Percentiles rank a stretch among this genome's conserved stretches.
These are phyloP conservation scores for Ogataea siamensis DNA, from an alignment of 805 yeast genomes.

Conservation along the genomic window DNA sequence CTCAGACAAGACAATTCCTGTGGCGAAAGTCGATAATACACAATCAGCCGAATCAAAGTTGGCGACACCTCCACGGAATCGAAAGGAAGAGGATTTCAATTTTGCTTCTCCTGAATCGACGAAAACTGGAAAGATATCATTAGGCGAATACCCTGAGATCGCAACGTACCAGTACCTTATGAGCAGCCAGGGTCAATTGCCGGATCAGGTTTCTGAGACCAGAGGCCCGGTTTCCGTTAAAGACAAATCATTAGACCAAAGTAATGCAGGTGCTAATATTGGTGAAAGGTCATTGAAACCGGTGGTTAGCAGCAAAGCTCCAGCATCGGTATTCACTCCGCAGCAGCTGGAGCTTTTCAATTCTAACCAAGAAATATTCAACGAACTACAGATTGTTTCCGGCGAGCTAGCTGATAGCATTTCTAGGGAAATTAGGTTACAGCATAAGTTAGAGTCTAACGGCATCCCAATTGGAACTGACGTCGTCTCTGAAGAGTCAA, in stretches of 20 bases:
- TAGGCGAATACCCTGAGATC: constrained; percentile 5
- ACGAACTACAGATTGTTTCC: constrained; percentile 66
- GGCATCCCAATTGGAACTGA: constrained; percentile 26
- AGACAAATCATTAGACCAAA: too few species aligned
- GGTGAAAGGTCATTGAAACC: neutral
- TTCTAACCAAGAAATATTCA: constrained; percentile 55
- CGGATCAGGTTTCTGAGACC: neutral
- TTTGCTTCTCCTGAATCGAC: constrained; percentile 15
- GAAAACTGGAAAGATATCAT: constrained; percentile 6
- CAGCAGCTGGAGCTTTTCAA: constrained; percentile 63
- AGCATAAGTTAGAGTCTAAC: constrained; percentile 36
- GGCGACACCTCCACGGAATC: neutral
- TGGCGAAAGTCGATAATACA: too few species aligned
- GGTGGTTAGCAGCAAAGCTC: neutral
- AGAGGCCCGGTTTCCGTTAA: neutral
- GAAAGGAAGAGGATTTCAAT: constrained; percentile 11
- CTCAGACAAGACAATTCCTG: too few species aligned
- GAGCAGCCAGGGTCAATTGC: neutral
- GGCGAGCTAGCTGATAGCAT: constrained; percentile 72
- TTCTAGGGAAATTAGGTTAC: constrained; percentile 63
- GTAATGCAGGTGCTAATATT: too few species aligned
- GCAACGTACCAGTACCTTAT: constrained; percentile 1
- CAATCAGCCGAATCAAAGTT: too few species aligned
- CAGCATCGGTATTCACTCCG: constrained; percentile 39
- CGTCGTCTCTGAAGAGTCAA: constrained; percentile 38